A percentile compares a stretch with the other conserved stretches of the same genome.
phyloP scores from a whole-genome alignment of 2,329 filamentous ascomycete species.

The Diaporthe batatas region DNA sequence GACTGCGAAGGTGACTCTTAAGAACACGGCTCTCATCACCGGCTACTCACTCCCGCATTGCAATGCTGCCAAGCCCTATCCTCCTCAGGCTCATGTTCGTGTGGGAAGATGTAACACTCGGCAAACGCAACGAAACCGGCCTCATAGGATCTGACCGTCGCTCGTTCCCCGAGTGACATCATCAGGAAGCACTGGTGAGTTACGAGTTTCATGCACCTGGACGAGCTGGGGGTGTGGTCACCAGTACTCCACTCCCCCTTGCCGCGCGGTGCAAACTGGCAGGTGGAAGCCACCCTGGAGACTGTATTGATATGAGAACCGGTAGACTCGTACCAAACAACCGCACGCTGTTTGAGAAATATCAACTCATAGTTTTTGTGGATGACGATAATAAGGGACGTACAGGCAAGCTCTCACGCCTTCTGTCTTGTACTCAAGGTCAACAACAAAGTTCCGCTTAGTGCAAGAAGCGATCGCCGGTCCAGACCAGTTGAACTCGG shows the following conservation, averaged over 20 bases:
- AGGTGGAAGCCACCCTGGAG: no score
- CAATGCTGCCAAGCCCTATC: background rate
- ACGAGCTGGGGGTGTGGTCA: background rate
- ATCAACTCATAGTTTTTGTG: background rate
- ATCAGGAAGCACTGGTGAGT: background rate
- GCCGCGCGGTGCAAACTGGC: no score
- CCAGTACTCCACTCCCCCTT: background rate
- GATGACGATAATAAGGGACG: no score
- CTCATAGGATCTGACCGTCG: background rate
- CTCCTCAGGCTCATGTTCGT: background rate
- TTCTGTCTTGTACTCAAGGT: background rate
- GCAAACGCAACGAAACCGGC: background rate
- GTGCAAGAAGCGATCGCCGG: background rate
- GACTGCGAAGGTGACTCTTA: background rate
- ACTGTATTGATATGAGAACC: background rate
- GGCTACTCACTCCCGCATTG: background rate
- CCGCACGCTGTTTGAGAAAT: background rate
- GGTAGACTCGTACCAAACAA: background rate
- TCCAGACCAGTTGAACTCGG: background rate
- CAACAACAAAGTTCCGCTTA: background rate
- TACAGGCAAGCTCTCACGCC: background rate
- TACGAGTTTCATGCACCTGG: background rate
- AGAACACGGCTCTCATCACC: background rate
- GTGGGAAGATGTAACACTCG: conserved; percentile 5
- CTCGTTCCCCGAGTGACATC: background rate